A percentile compares a stretch with the other conserved stretches of the same genome.
Evolutionary conservation across 176 grass and related monocot species (phyloP).

Genomic region (Puya raimondii): DNA sequence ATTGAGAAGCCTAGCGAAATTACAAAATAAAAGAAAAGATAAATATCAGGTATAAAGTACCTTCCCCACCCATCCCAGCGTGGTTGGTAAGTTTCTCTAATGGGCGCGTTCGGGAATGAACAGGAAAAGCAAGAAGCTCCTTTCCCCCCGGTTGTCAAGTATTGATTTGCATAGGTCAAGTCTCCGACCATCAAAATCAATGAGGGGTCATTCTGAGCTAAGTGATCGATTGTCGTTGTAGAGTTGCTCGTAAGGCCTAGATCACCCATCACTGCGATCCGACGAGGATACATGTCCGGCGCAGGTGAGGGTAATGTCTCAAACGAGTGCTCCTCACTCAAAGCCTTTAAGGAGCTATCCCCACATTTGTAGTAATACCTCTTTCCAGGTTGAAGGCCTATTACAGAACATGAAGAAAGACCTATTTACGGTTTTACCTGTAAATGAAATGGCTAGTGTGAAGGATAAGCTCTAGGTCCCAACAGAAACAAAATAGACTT

Average conservation of each 20-base stretch:
- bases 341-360: constrained; percentile 43
- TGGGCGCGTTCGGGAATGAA: constrained; percentile 60
- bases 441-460: no score
- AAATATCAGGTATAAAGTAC: constrained; percentile 11
- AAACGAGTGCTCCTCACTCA: constrained; percentile 59
- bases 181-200: constrained; percentile 78
- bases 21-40: not conserved
- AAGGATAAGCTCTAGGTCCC: no score
- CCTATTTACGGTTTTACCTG: not conserved
- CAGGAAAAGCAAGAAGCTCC: constrained; percentile 77
- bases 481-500: no score
- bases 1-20: not conserved
- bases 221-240: constrained; percentile 70
- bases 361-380: constrained; percentile 85
- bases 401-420: not conserved
- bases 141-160: constrained; percentile 65
- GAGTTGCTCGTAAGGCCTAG: constrained; percentile 86
- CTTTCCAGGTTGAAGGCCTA: constrained; percentile 37
- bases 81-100: constrained; percentile 78
- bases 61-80: constrained; percentile 90
- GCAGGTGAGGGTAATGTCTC: constrained; percentile 39
- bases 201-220: constrained; percentile 52
- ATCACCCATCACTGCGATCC: constrained; percentile 71
- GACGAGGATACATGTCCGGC: constrained; percentile 30
- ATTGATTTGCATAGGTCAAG: constrained; percentile 75